Base-by-base conservation (phyloP, 257 asterid genomes). In the Echites panduratus region DNA sequence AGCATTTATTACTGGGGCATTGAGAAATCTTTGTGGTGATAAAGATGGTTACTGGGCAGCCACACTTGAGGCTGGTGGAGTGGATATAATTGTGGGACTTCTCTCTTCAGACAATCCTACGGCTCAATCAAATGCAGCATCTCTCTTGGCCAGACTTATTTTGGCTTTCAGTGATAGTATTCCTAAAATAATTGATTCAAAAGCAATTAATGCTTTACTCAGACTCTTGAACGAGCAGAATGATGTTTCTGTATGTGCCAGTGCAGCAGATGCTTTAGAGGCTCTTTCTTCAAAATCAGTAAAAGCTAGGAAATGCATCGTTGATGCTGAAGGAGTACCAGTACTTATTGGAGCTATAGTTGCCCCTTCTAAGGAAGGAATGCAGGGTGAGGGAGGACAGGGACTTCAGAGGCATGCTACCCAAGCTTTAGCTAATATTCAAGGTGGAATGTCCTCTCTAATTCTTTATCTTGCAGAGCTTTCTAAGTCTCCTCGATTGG, bases 1-100 rank as follows among this genome's bases (percentile, higher is more conserved):
- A 81, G 96, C 93, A 43, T 89, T 82, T 78, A 76, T 90, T 41
- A 86, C 95, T 0, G 96, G 98, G 59, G 84, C 97, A 77, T 79
- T 93, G 80, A 84, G 95, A 77, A 93, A 93, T 83, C 96, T 93
- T 40, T 93, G 98, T 78, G 94, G 92, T 32, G 90, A 92, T 77
- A 89, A 84, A 86, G 91, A 90, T 70, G 96, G 93, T 63, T 76
- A 85, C 62, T 90, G 97, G 98, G 79, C 70, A 54, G 85, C 91
- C n/a, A 80, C 87, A 54, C 91, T 90, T 50, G 98, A 93, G 79
- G 89, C 89, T 47, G 93, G 95, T 77, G 98, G 97, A 58, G 96
- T 89, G 73, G 91, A 86, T 83, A 74, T 87, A 45, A 84, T 93
- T 75, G 85, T 93, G 59, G 79, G 79, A 70, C 93, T 90, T 79